Evolutionary conservation across 148 eudicot genomes (phyloP).

Genomic region (Dianthus caryophyllus): DNA sequence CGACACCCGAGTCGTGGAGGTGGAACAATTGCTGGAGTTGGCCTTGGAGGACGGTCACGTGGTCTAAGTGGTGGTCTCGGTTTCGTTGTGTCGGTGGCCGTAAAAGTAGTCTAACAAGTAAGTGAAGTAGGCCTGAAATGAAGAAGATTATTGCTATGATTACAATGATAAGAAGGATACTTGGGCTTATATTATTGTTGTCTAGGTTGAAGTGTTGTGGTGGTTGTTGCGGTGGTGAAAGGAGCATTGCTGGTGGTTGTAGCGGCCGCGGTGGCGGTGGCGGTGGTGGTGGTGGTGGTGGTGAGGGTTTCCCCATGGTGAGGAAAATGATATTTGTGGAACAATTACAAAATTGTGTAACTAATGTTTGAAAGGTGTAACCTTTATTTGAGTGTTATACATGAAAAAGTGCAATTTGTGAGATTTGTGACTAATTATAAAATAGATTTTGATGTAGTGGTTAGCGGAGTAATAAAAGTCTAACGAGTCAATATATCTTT

Average conservation of each 20-base stretch:
- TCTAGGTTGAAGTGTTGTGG: constrained; percentile 34
- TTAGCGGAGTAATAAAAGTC: too few species aligned
- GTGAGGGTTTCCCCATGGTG: constrained; percentile 7
- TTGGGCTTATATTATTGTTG: constrained; percentile 66
- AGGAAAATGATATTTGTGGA: background rate
- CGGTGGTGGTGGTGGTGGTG: background rate
- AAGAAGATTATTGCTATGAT: constrained; percentile 75
- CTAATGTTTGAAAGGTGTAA: background rate
- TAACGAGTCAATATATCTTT: too few species aligned
- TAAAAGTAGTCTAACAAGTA: constrained; percentile 56
- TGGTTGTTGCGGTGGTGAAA: background rate
- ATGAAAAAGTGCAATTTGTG: background rate
- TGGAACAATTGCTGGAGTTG: constrained; percentile 79
- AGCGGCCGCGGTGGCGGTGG: background rate
- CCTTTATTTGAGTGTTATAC: too few species aligned
- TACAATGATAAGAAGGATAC: constrained; percentile 58
- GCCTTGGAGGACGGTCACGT: constrained; percentile 68
- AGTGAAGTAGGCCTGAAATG: constrained; percentile 68
- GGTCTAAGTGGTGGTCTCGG: constrained; percentile 53
- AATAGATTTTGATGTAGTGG: too few species aligned
- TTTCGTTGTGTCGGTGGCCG: constrained; percentile 39
- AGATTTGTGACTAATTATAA: too few species aligned
- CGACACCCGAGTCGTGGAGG: constrained; percentile 84
- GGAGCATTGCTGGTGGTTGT: background rate
- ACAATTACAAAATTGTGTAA: constrained; percentile 10